A percentile compares a stretch with the other conserved stretches of the same genome.
Conservation (phyloP, 495 filamentous ascomycete species). For the Daldinia decipiens region DNA sequence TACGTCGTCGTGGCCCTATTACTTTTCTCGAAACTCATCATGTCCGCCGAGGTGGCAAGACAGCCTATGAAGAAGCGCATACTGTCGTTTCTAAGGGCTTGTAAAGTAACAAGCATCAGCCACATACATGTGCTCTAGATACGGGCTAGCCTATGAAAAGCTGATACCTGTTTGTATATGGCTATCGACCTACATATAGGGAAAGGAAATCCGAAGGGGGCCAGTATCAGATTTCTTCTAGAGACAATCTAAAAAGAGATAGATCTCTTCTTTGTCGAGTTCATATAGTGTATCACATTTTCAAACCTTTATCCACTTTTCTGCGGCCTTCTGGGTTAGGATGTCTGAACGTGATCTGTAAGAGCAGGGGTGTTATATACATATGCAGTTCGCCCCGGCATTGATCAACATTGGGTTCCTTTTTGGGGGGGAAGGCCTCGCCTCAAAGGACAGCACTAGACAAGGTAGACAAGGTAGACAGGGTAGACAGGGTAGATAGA, state of each 20-base stretch:
- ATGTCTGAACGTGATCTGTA: conserved; percentile 14
- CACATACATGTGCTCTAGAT: conserved; percentile 3
- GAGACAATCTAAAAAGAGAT: conserved; percentile 3
- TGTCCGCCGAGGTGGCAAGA: conserved; percentile 30
- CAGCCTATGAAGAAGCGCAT: conserved; percentile 27
- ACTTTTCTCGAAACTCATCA: conserved; percentile 33
- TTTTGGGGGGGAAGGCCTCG: conserved; percentile 30
- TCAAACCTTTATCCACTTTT: conserved; percentile 25
- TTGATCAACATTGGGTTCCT: conserved; percentile 31
- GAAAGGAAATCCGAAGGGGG: not conserved
- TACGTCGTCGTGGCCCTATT: conserved; percentile 40
- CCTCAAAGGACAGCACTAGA: conserved; percentile 24
- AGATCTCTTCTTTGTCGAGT: conserved; percentile 13
- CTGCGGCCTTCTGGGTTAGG: conserved; percentile 8
- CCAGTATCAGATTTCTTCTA: not conserved
- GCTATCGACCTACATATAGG: not conserved
- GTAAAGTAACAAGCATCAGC: conserved; percentile 16
- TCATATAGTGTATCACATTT: conserved; percentile 13
- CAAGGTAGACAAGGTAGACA: conserved; percentile 5
- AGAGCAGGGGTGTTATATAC: conserved; percentile 16
- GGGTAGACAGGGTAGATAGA: conserved; percentile 6
- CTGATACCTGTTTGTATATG: not conserved
- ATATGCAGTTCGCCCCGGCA: conserved; percentile 38
- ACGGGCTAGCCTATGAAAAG: not conserved
- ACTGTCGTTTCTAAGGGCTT: not conserved